Evolutionary conservation across 1,139 yeast species (phyloP).

Genomic region (Yamadazyma membranifaciens): DNA sequence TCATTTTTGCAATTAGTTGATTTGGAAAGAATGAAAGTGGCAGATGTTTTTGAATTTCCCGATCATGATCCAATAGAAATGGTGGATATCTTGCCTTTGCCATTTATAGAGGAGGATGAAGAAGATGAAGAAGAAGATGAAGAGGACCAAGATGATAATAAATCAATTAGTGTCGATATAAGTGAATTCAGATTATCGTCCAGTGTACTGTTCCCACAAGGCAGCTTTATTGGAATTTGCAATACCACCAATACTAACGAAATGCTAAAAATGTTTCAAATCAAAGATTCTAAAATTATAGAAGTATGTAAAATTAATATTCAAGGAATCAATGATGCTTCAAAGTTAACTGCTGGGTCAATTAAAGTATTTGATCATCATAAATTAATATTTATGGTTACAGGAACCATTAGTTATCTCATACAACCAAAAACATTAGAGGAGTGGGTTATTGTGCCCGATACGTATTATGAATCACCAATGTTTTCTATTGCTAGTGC

Average conservation of each 20-base stretch:
- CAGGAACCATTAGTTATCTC: conserved; percentile 18
- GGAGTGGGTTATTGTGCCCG: conserved; percentile 16
- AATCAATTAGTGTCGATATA: background rate
- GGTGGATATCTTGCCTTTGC: conserved; percentile 18
- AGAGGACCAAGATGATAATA: background rate
- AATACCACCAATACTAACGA: conserved; percentile 12
- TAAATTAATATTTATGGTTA: conserved; percentile 12
- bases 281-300: conserved; percentile 12
- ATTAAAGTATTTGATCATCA: conserved; percentile 11
- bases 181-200: conserved; percentile 1
- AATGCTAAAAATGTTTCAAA: conserved; percentile 14
- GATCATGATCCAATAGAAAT: conserved; percentile 16
- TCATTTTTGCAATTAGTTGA: conserved; percentile 21
- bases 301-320: conserved; percentile 11
- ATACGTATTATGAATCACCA: conserved; percentile 12
- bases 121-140: conserved; percentile 3
- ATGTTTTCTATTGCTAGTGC: conserved; percentile 14
- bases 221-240: conserved; percentile 16
- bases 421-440: conserved; percentile 8
- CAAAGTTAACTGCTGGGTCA: conserved; percentile 12
- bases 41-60: conserved; percentile 14
- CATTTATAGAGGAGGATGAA: background rate
- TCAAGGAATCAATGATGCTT: conserved; percentile 13
- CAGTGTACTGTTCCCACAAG: conserved; percentile 5
- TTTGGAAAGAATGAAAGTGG: conserved; percentile 12